Conservation (phyloP, 2,329 filamentous ascomycete genomes). For the Clarireedia sp. region DNA sequence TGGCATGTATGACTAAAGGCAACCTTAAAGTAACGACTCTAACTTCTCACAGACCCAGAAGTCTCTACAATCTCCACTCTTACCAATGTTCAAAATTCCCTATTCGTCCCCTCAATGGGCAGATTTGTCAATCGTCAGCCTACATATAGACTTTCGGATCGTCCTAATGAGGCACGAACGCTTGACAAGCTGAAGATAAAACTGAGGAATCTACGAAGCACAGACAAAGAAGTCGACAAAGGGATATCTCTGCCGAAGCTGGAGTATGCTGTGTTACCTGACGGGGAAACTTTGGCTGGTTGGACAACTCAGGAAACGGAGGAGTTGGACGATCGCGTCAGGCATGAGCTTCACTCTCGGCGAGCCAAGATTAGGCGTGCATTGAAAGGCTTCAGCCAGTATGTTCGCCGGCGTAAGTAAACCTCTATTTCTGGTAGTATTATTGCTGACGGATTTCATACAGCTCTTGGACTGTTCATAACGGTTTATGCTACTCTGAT, state of each 20-base stretch:
- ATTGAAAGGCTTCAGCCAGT: constrained; percentile 73
- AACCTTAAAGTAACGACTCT: constrained; percentile 10
- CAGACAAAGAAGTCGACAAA: constrained; percentile 9
- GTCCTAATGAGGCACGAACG: constrained; percentile 13
- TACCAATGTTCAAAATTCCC: constrained; percentile 82
- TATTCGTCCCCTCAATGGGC: constrained; percentile 75
- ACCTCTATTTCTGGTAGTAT: too few relatives aligned
- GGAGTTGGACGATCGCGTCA: constrained; percentile 77
- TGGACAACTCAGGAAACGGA: constrained; percentile 67
- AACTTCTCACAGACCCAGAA: constrained; percentile 58
- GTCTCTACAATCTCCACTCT: constrained; percentile 75
- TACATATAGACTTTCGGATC: constrained; percentile 17
- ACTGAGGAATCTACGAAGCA: constrained; percentile 15
- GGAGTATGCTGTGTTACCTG: constrained; percentile 66
- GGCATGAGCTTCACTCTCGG: constrained; percentile 77
- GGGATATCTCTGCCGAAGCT: constrained; percentile 15
- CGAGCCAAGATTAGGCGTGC: constrained; percentile 70
- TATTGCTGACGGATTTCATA: not conserved
- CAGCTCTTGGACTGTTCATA: constrained; percentile 69
- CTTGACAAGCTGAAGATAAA: constrained; percentile 20
- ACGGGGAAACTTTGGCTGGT: constrained; percentile 62
- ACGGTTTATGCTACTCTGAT: constrained; percentile 79
- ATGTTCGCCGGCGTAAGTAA: constrained; percentile 57
- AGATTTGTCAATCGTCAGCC: constrained; percentile 59
- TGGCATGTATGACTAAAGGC: constrained; percentile 37